Conservation (phyloP, 2,329 filamentous ascomycete genomes). For the Diplodia mutila region DNA sequence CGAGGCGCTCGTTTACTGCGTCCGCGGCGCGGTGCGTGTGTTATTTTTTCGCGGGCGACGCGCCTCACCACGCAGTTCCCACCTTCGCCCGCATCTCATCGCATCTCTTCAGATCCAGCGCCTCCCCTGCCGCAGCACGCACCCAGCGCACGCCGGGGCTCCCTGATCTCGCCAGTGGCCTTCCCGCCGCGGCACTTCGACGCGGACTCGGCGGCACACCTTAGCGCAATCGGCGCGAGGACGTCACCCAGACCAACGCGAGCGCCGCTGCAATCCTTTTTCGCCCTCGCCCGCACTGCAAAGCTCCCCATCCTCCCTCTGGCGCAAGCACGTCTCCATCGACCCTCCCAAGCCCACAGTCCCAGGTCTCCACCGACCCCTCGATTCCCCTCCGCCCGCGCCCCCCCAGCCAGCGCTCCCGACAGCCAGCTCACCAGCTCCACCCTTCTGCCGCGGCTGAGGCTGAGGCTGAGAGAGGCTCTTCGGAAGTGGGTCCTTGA, state of each 20-base stretch:
- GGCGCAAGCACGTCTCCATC: slow-evolving; percentile 17
- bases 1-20: slow-evolving; percentile 11
- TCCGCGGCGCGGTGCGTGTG: not conserved
- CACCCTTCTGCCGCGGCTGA: slow-evolving; percentile 25
- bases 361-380: slow-evolving; percentile 11
- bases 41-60: slow-evolving; percentile 16
- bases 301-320: slow-evolving; percentile 2
- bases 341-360: slow-evolving; percentile 17
- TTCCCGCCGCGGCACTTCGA: slow-evolving; percentile 24
- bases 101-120: slow-evolving; percentile 19
- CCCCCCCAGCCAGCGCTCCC: not conserved
- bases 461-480: slow-evolving; percentile 26
- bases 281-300: slow-evolving; percentile 21
- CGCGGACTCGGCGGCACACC: slow-evolving; percentile 22
- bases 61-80: slow-evolving; percentile 6
- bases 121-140: slow-evolving; percentile 12
- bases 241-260: slow-evolving; percentile 22
- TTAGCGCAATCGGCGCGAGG: slow-evolving; percentile 20
- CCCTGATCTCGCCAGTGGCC: slow-evolving; percentile 21
- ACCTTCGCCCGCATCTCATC: slow-evolving; percentile 19
- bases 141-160: slow-evolving; percentile 11
- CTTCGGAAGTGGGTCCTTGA: slow-evolving; percentile 25
- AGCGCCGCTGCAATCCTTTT: slow-evolving; percentile 22
- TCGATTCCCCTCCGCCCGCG: slow-evolving; percentile 5
- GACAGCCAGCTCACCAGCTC: slow-evolving; percentile 11